Evolutionary conservation across 805 yeast species (phyloP).

Genomic region (Candida andamanensis): DNA sequence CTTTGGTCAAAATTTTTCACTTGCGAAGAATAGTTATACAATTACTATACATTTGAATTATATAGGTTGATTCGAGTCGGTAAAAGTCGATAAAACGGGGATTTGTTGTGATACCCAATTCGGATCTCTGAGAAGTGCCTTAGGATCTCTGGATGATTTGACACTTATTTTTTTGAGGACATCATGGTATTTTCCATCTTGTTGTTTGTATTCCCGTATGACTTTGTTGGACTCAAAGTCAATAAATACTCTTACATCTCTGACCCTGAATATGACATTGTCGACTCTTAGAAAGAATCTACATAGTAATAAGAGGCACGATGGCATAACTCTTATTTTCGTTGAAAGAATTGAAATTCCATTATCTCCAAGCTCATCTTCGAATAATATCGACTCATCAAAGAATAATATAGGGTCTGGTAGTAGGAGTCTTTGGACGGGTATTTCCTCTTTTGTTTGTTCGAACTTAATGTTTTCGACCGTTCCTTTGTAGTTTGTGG

Average conservation of each 20-base stretch:
- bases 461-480: conserved; percentile 18
- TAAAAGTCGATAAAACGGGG: conserved; percentile 42
- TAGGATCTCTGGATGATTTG: conserved; percentile 30
- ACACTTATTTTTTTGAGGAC: conserved; percentile 21
- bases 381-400: conserved; percentile 84
- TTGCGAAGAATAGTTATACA: not conserved
- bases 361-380: conserved; percentile 95
- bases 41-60: not conserved
- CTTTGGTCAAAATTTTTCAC: conserved; percentile 2
- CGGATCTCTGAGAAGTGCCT: conserved; percentile 62
- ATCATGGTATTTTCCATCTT: conserved; percentile 34
- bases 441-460: conserved; percentile 41
- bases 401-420: conserved; percentile 86
- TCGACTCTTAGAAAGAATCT: conserved; percentile 87
- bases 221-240: conserved; percentile 64
- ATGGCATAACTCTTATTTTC: conserved; percentile 85
- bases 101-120: conserved; percentile 62
- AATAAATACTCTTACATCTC: conserved; percentile 80
- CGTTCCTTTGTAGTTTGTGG: conserved; percentile 73
- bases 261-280: conserved; percentile 74
- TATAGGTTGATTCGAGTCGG: too few species aligned
- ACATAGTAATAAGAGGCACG: conserved; percentile 65
- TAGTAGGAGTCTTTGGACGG: conserved; percentile 59
- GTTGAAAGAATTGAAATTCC: conserved; percentile 77
- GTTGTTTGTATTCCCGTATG: conserved; percentile 72